These are phyloP conservation scores for Anacardium occidentale DNA, from an alignment of 345 rosid genomes.

Conservation along the genomic window DNA sequence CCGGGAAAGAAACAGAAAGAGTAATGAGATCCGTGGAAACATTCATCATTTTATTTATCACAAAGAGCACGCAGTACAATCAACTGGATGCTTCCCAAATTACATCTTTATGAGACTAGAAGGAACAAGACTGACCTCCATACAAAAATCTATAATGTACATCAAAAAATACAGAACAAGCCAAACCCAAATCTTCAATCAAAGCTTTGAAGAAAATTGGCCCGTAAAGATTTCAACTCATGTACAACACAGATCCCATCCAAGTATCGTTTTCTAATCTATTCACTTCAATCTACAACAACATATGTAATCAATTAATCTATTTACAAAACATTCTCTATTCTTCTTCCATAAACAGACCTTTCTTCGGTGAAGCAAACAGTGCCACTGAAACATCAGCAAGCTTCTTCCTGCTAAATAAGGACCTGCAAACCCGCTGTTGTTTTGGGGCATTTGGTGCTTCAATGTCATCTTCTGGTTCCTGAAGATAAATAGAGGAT, in stretches of 20 bases:
- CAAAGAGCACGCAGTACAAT: slow-evolving; percentile 2
- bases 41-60: slow-evolving; percentile 6
- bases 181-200: slow-evolving; percentile 31
- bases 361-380: slow-evolving; percentile 39
- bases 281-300: slow-evolving; percentile 24
- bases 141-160: slow-evolving; percentile 20
- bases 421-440: slow-evolving; percentile 27
- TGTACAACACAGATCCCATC: slow-evolving; percentile 17
- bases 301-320: not conserved
- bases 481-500: slow-evolving; percentile 30
- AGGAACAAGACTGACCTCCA: slow-evolving; percentile 24
- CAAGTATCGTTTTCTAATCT: not conserved
- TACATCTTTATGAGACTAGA: slow-evolving; percentile 12
- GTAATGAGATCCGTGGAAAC: not conserved
- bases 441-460: slow-evolving; percentile 67
- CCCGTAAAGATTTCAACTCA: slow-evolving; percentile 24
- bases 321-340: slow-evolving; percentile 15
- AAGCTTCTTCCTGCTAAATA: slow-evolving; percentile 38
- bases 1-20: not conserved
- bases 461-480: slow-evolving; percentile 42
- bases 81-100: slow-evolving; percentile 6
- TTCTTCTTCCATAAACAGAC: slow-evolving; percentile 10
- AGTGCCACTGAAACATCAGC: slow-evolving; percentile 52
- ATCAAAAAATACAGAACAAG: slow-evolving; percentile 34
- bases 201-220: slow-evolving; percentile 32